Percentiles rank a stretch among this genome's conserved stretches.
These are phyloP conservation scores for Avena eriantha DNA, from an alignment of 176 grass and related monocot genomes.

Conservation along the genomic window DNA sequence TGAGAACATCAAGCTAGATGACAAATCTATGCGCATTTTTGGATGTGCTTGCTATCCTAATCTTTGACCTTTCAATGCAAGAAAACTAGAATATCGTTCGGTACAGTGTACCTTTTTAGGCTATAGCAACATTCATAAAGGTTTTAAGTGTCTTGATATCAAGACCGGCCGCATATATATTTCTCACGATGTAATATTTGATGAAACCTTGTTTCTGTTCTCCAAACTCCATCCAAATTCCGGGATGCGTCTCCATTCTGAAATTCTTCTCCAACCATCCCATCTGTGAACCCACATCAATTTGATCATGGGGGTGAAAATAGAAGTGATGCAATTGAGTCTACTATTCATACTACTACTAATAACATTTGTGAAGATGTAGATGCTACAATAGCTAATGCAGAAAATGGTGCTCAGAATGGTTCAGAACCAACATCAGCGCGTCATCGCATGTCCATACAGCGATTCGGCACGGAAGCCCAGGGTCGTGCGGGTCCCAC, in stretches of 20 bases:
- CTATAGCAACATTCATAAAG: neutral
- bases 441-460: neutral
- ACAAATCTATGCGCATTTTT: neutral
- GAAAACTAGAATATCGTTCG: neutral
- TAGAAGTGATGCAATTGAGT: neutral
- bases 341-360: neutral
- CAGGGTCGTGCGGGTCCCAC: neutral
- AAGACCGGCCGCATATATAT: neutral
- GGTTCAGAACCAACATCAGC: too few species aligned
- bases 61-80: neutral
- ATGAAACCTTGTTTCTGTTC: neutral
- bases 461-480: neutral
- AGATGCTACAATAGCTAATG: neutral
- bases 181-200: neutral
- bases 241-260: neutral
- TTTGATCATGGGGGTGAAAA: neutral
- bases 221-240: neutral
- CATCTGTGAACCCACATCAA: too few species aligned
- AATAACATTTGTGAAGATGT: neutral
- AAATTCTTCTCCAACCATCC: neutral
- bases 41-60: neutral
- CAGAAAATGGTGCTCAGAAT: neutral
- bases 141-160: neutral
- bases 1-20: neutral
- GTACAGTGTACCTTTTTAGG: neutral